Evolutionary conservation across 257 asterid species (phyloP).

Genomic region (Henckelia pumila): DNA sequence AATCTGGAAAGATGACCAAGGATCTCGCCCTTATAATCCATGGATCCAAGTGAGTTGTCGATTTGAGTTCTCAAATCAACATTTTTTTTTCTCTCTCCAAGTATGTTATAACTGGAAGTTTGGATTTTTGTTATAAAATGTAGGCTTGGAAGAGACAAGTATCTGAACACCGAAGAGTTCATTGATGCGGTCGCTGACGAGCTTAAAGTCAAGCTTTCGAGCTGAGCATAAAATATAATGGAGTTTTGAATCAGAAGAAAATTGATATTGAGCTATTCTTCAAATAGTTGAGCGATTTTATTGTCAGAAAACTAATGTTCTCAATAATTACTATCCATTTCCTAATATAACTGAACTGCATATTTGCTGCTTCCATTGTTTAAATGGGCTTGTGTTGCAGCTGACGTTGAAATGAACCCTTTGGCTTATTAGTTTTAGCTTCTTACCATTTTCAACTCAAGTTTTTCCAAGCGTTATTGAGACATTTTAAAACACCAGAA

Average conservation of each 20-base stretch:
- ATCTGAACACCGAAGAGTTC: slow-evolving; percentile 88
- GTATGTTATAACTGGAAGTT: no score
- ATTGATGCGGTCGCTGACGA: slow-evolving; percentile 89
- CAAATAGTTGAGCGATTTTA: background rate
- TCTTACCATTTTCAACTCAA: background rate
- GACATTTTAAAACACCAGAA: no score
- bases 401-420: background rate
- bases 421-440: background rate
- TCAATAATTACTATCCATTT: background rate
- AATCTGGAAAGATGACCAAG: slow-evolving; percentile 96
- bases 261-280: background rate
- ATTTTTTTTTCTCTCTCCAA: background rate
- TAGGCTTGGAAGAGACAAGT: slow-evolving; percentile 66
- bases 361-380: background rate
- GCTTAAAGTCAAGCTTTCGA: slow-evolving; percentile 70
- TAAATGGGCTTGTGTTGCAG: background rate
- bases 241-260: background rate
- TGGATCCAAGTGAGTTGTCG: slow-evolving; percentile 71
- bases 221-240: slow-evolving; percentile 31
- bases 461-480: background rate
- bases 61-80: background rate
- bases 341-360: background rate
- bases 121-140: slow-evolving; percentile 4
- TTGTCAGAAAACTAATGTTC: background rate
- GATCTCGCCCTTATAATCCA: slow-evolving; percentile 93